Base-by-base conservation (phyloP, 148 eudicot genomes). In the Chenopodium formosanum region DNA sequence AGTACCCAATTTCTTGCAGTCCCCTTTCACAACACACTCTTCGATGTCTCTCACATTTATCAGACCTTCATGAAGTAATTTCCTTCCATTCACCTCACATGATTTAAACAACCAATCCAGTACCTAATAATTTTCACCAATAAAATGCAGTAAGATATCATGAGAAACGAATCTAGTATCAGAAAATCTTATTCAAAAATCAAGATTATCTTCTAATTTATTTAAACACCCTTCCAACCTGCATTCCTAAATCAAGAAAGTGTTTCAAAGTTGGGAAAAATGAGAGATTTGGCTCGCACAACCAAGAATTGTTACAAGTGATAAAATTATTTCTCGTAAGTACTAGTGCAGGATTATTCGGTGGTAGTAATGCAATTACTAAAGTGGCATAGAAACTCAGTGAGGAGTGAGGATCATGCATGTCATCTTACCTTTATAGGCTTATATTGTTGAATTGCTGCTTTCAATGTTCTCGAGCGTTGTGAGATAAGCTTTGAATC, bases 71-170 rank as follows among this genome's bases (percentile, higher is more conserved):
- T 77, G 92, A 47, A 91, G 87, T 58, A 95, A 90, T 37, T 80
- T 82, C 80, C 89, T 89, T 48, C 98, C 97, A 63, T 91, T 90
- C 75, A 85, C 91, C 79, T 95, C 97, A 17, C 98, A 93, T 17
- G 97, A 90, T 75, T 93, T 91, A 75, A 95, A 95, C 83, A 95
- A 88, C 98, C 98, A 93, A 84, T 91, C 95, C 88, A 95, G 89
- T 47, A 94, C 85, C 98, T 91, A 81, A n/a, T 82, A 70, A 85
- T 73, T 56, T 56, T 56, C 16, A 56, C 2, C 60, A 56, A 56
- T 1, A 56, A 56, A 16, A 56, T 56, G 60, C 60, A 56, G 60
- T 56, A 14, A 52, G 17, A 10, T 52, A 52, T 52, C 16, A 1
- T 52, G 20, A 56, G 60, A 53, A 14, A 53, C 19, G 53, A 50